phyloP scores from a whole-genome alignment of 495 filamentous ascomycete species.

The Rusavskia elegans region DNA sequence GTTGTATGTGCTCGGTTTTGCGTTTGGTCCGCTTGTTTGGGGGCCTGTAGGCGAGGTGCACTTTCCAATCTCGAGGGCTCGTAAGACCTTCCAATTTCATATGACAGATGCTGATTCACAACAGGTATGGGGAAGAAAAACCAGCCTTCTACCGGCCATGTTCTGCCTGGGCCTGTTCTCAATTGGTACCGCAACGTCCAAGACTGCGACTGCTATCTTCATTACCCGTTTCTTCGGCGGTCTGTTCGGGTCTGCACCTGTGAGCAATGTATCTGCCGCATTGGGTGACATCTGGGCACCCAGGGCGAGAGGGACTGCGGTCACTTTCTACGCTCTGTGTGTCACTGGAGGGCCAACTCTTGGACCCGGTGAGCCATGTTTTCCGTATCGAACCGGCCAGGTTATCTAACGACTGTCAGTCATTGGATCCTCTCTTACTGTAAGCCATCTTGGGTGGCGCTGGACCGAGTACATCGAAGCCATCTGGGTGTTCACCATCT shows the following conservation, averaged over 20 bases:
- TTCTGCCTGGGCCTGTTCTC: constrained; percentile 27
- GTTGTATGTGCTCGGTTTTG: too few species aligned
- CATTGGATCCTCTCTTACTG: neutral
- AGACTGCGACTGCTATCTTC: constrained; percentile 16
- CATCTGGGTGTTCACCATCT: neutral
- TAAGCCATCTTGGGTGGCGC: neutral
- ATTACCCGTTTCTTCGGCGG: constrained; percentile 21
- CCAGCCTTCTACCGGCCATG: constrained; percentile 24
- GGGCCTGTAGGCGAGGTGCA: too few species aligned
- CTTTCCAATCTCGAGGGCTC: too few species aligned
- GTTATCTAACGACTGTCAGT: neutral
- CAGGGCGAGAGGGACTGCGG: constrained; percentile 20
- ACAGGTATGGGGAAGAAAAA: neutral
- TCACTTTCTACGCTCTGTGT: constrained; percentile 21
- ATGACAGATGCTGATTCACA: too few species aligned
- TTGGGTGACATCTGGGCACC: constrained; percentile 33
- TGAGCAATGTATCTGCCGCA: constrained; percentile 26
- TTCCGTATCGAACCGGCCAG: too few species aligned
- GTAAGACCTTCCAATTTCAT: too few species aligned
- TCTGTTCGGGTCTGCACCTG: constrained; percentile 20
- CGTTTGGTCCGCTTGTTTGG: too few species aligned
- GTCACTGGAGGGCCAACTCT: constrained; percentile 25
- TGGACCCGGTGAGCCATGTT: constrained; percentile 5
- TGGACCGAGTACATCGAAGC: constrained; percentile 1
- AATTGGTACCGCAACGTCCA: constrained; percentile 26